phyloP scores from a whole-genome alignment of 2,329 filamentous ascomycete genomes.

The Parafenestella ontariensis region DNA sequence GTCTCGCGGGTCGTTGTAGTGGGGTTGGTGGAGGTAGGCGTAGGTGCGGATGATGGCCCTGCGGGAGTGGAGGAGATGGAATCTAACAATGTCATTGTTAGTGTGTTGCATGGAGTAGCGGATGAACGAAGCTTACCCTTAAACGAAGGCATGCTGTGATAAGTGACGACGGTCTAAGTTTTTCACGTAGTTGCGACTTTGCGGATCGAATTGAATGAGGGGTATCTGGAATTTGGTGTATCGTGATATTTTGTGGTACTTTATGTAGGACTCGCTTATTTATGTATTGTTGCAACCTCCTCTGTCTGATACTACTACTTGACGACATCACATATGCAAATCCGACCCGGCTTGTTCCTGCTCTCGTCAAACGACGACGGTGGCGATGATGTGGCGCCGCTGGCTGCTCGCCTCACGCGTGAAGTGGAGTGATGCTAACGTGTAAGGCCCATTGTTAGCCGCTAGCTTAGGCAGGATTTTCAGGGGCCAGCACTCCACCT shows the following conservation, averaged over 20 bases:
- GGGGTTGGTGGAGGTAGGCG: slow-evolving; percentile 21
- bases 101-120: background rate
- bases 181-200: background rate
- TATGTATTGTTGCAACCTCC: background rate
- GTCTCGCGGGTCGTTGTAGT: slow-evolving; percentile 28
- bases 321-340: slow-evolving; percentile 21
- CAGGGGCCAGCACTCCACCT: slow-evolving; percentile 21
- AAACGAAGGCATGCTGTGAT: slow-evolving; percentile 26
- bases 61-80: slow-evolving; percentile 33
- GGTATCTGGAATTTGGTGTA: background rate
- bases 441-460: slow-evolving; percentile 34
- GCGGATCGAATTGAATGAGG: background rate
- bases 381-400: slow-evolving; percentile 29
- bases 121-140: slow-evolving; percentile 15
- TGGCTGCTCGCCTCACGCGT: slow-evolving; percentile 24
- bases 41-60: slow-evolving; percentile 28
- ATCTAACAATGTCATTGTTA: slow-evolving; percentile 17
- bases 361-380: slow-evolving; percentile 28
- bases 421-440: slow-evolving; percentile 32
- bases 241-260: background rate
- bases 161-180: background rate
- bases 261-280: background rate
- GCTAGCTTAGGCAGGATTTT: slow-evolving; percentile 30
- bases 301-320: slow-evolving; percentile 6
- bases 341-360: slow-evolving; percentile 28